Evolutionary conservation across 352 stramenopile genomes (phyloP).

Genomic region (Phytophthora sp.): DNA sequence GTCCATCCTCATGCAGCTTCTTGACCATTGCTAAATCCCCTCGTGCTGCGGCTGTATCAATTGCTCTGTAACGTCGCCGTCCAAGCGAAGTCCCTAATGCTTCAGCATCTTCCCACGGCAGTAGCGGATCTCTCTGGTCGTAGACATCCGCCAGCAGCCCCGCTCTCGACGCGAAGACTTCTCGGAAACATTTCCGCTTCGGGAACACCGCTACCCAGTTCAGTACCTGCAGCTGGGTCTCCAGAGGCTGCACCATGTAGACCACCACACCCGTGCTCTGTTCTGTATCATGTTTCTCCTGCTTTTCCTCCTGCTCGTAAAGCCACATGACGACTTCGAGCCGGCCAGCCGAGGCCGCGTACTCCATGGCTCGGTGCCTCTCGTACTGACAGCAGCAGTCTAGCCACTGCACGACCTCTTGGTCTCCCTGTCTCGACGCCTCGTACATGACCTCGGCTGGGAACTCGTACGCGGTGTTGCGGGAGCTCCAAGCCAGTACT

Average conservation of each 20-base stretch:
- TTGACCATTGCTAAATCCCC: constrained; percentile 46
- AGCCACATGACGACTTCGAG: constrained; percentile 52
- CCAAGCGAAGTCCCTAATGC: constrained; percentile 18
- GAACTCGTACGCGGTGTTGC: constrained; percentile 44
- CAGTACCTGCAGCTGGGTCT: constrained; percentile 33
- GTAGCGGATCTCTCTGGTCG: constrained; percentile 41
- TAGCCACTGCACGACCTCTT: constrained; percentile 50
- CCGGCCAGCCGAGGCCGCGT: constrained; percentile 33
- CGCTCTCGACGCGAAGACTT: constrained; percentile 40
- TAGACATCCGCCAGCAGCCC: constrained; percentile 38
- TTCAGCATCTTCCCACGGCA: constrained; percentile 28
- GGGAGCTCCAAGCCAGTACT: constrained; percentile 39
- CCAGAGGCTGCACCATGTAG: constrained; percentile 41
- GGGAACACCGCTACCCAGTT: constrained; percentile 51
- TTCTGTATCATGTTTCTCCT: constrained; percentile 19
- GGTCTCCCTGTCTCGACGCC: constrained; percentile 40
- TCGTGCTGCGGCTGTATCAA: constrained; percentile 39
- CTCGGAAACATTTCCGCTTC: constrained; percentile 32
- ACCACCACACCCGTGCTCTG: constrained; percentile 16
- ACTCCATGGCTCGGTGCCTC: constrained; percentile 49
- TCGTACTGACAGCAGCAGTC: constrained; percentile 45
- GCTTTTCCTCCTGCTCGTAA: constrained; percentile 23
- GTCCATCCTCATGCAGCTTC: constrained; percentile 36
- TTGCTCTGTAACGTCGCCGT: constrained; percentile 27
- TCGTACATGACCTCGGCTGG: constrained; percentile 50